A percentile compares a stretch with the other conserved stretches of the same genome.
phyloP scores from a whole-genome alignment of 164 flowering plant genomes.

The Amborella trichopoda region DNA sequence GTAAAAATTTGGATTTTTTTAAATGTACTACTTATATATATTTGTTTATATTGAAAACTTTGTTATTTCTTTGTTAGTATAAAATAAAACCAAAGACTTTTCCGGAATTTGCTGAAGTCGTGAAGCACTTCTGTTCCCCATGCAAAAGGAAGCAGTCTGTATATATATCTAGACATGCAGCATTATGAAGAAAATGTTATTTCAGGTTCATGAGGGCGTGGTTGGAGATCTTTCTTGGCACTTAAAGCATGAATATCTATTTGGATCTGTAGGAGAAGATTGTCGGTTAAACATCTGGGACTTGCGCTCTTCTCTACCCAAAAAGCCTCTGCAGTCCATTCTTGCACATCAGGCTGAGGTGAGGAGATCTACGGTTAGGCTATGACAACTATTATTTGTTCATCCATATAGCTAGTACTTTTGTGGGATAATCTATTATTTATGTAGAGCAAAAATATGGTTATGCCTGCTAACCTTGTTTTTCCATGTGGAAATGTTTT shows the following conservation, averaged over 20 bases:
- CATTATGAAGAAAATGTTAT: not conserved
- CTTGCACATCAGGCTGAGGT: constrained; percentile 80
- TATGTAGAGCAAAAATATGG: too few relatives aligned
- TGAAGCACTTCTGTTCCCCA: too few relatives aligned
- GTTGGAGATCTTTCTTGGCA: constrained; percentile 95
- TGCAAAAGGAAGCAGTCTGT: too few relatives aligned
- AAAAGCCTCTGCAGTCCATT: constrained; percentile 48
- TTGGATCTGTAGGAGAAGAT: constrained; percentile 98
- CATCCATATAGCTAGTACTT: too few relatives aligned
- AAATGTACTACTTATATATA: not conserved
- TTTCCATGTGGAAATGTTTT: too few relatives aligned
- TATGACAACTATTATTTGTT: too few relatives aligned
- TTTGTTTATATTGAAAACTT: not conserved
- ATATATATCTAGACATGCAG: not conserved
- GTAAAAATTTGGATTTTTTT: too few relatives aligned
- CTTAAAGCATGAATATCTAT: constrained; percentile 57
- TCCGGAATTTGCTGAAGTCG: too few relatives aligned
- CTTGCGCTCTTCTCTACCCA: constrained; percentile 32
- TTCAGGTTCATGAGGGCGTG: constrained; percentile 64
- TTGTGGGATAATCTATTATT: too few relatives aligned
- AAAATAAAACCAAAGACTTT: not conserved
- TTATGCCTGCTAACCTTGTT: too few relatives aligned
- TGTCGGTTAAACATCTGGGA: constrained; percentile 72
- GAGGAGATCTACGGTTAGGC: constrained; percentile 10
- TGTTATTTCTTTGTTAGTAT: not conserved